Evolutionary conservation across 176 grass and related monocot genomes (phyloP), one percentile per base, ranked within the genome.

Genomic region (Phoenix roebelenii): DNA sequence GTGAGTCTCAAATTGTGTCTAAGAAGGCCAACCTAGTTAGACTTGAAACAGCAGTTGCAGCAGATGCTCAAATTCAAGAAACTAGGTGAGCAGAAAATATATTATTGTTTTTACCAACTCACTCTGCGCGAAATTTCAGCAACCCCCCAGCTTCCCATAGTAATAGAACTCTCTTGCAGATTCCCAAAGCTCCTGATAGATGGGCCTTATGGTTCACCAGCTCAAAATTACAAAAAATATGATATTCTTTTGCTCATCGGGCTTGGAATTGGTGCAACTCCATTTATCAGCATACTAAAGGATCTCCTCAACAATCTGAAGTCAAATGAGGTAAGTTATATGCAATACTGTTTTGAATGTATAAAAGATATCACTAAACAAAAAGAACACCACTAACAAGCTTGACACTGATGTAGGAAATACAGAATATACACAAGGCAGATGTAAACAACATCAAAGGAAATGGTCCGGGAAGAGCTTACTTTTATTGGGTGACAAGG

Each of bases 221-320:
- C 94, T 23, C 94, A 98, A 89, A 92, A 98, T 66, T 98, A 98
- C 82, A 92, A 85, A 70, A 98, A 98, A 76, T 98, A 93, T 15
- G 94, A 98, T 54, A 93, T 93, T 73, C 87, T 98, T 80, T 74
- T 98, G 82, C 81, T 93, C 17, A 72, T 98, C 15, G 88, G 94
- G 35, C 84, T 98, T 18, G 88, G 94, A 60, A 98, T 98, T 16
- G 94, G 94, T 16, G 94, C 94, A 35, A 98, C 94, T 63, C 94
- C 94, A 63, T 93, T 98, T 77, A 93, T 98, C 70, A 98, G 94
- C 79, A 98, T 98, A 78, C 65, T 92, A 53, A 89, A 92, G 76
- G 88, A 99, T 83, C 77, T 99, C 15, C 60, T 99, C 64, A 81
- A 93, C 82, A 93, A 81, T 52, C 78, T 78, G 55, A 80, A 88